phyloP scores from a whole-genome alignment of 2,329 filamentous ascomycete genomes.

The Immersiporthe knoxdaviesiana region DNA sequence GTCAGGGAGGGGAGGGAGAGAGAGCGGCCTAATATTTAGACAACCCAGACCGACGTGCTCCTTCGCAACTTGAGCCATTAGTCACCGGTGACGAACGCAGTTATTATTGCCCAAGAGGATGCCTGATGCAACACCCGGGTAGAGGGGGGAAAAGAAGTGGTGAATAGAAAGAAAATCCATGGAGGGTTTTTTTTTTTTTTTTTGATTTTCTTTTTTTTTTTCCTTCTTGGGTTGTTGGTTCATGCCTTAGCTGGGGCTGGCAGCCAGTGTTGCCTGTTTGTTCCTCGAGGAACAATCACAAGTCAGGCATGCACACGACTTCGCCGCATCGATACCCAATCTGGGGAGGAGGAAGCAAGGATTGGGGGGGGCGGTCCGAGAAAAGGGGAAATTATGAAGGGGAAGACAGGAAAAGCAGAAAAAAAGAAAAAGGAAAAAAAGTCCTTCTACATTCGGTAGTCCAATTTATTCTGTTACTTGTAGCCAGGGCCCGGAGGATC shows the following conservation, averaged over 20 bases:
- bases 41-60: constrained; percentile 6
- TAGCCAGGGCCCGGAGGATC: constrained; percentile 1
- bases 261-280: background rate
- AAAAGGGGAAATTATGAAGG: background rate
- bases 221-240: no score
- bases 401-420: background rate
- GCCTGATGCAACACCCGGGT: constrained; percentile 6
- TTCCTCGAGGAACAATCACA: background rate
- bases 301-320: background rate
- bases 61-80: background rate
- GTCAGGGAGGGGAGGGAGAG: no score
- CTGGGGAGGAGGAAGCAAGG: background rate
- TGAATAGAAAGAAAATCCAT: background rate
- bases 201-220: no score
- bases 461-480: background rate
- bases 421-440: background rate
- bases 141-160: background rate
- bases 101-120: background rate
- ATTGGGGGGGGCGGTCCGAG: no score
- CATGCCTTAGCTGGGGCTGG: background rate
- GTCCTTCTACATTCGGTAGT: background rate
- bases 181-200: no score
- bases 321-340: background rate
- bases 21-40: constrained; percentile 11
- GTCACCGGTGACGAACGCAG: background rate